A percentile compares a stretch with the other conserved stretches of the same genome.
Evolutionary conservation across 164 flowering plant genomes (phyloP).

Genomic region (Taxillus chinensis): DNA sequence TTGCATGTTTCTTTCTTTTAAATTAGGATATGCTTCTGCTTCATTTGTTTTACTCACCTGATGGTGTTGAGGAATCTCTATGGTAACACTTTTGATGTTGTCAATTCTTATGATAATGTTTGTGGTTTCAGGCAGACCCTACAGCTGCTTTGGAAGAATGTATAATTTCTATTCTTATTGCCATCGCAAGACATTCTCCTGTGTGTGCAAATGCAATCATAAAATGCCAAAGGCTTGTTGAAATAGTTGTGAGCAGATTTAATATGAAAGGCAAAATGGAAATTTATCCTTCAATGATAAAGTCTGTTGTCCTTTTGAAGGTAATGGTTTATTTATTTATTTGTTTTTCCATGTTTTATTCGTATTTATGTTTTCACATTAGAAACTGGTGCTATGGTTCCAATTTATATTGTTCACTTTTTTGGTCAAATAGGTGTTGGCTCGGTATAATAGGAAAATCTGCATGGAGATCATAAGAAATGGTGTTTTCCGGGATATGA

Average conservation of each 20-base stretch:
- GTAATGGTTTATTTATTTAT: conserved; percentile 22
- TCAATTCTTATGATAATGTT: background rate
- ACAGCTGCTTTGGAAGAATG: conserved; percentile 56
- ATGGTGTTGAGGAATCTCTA: background rate
- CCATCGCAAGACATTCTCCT: conserved; percentile 85
- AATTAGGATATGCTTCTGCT: too few relatives aligned
- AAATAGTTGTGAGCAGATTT: conserved; percentile 48
- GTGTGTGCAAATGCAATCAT: conserved; percentile 62
- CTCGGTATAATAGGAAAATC: conserved; percentile 47
- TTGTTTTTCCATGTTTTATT: background rate
- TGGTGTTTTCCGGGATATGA: conserved; percentile 43
- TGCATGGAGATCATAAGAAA: conserved; percentile 44
- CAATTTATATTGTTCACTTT: background rate
- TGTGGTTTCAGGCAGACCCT: conserved; percentile 51
- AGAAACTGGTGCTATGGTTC: background rate
- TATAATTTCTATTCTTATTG: conserved; percentile 55
- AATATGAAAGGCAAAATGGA: conserved; percentile 25
- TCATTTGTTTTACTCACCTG: too few relatives aligned
- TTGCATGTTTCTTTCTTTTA: too few relatives aligned
- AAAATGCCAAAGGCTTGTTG: conserved; percentile 61
- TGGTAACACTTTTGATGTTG: background rate
- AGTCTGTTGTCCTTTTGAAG: conserved; percentile 57
- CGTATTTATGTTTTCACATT: too few relatives aligned
- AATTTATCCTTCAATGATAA: conserved; percentile 44
- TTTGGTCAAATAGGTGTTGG: conserved; percentile 51